Evolutionary conservation across 768 basidiomycete genomes (phyloP), one percentile per base, ranked within the genome.

Genomic region (Lactifluus piperatus): DNA sequence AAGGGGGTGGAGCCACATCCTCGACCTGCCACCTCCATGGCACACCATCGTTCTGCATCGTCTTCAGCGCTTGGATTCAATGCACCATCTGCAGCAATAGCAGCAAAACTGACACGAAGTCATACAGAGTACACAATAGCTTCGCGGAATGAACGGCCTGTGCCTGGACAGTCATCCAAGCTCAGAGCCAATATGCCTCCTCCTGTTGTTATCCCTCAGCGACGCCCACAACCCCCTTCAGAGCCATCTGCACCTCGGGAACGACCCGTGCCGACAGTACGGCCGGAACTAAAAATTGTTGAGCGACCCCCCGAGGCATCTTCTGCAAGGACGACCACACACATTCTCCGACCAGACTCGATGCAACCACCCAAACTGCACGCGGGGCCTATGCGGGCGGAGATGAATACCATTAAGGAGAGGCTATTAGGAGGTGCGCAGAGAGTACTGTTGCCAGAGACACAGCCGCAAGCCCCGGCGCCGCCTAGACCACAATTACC

Each of bases 11-110:
- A 56, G 18, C 26, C 52, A 44, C 41, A 50, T 53, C 51, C 54
- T 20, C 63, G 61, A n/a, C 63, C 63, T 27, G 55, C 56, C 18
- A 63, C 61, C 26, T 54, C 61, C 48, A 48, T 62, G 53, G 27
- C 50, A 10, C 41, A 54, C 18, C 32, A 55, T 37, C 60, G 60
- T 46, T 29, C 60, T 44, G 47, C 39, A 2, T 54, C 60, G 6
- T 62, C 62, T 22, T 63, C 58, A 5, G 26, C 36, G 27, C 49
- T 60, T 45, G 49, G 24, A 4, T 41, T 58, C 11, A 14, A n/a
- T 10, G 50, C 49, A 11, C 24, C 24, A n/a, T 37, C 39, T 2
- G 13, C 24, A 14, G 36, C 27, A 32, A 45, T 4, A 22, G 20
- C 20, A 29, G 16, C 37, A 10, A 50, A 22, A 45, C 48, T 55